These are phyloP conservation scores for Schwanniomyces sp. DNA, from an alignment of 805 yeast species.

Conservation along the genomic window DNA sequence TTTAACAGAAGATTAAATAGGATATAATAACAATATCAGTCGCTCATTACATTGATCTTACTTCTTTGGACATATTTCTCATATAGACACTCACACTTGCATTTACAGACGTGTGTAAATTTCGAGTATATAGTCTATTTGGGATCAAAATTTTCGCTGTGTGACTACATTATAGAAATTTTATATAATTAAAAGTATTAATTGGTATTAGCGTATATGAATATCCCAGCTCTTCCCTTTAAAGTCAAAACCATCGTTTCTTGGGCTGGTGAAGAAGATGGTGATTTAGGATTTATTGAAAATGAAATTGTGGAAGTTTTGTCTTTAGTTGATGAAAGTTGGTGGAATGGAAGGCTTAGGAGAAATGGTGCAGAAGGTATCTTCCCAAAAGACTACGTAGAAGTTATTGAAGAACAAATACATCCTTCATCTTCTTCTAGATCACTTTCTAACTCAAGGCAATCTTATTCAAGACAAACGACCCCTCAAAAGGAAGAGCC, in stretches of 20 bases:
- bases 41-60: neutral
- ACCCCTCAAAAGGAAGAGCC: constrained; percentile 13
- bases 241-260: constrained; percentile 80
- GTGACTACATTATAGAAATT: neutral
- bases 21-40: neutral
- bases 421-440: constrained; percentile 15
- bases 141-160: neutral
- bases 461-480: constrained; percentile 11
- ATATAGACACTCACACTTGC: neutral
- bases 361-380: constrained; percentile 82
- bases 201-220: constrained; percentile 10
- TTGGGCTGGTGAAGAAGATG: constrained; percentile 90
- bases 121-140: neutral
- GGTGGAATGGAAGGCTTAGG: constrained; percentile 85
- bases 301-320: constrained; percentile 89
- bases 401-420: constrained; percentile 41
- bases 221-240: constrained; percentile 57
- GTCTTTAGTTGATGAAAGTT: constrained; percentile 77
- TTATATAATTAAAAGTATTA: neutral
- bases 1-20: neutral
- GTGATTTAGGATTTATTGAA: constrained; percentile 90
- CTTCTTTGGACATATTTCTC: neutral
- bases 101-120: neutral
- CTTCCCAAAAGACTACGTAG: constrained; percentile 87
- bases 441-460: constrained; percentile 13